Base-by-base conservation (phyloP, 1,284 basidiomycete species). In the Apiotrichum sp. region DNA sequence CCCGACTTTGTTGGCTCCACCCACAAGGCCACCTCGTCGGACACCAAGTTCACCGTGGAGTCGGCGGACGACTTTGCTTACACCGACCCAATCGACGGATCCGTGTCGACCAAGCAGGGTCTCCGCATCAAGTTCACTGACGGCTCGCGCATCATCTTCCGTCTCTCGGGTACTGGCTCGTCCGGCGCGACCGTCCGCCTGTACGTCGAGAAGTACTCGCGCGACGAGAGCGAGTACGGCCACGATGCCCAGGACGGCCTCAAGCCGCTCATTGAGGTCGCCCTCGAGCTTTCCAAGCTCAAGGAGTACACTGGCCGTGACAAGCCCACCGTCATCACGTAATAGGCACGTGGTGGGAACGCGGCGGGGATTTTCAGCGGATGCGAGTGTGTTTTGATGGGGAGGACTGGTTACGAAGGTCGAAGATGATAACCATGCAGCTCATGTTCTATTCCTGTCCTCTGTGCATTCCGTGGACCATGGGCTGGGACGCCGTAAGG, bases 81-180 rank as follows among this genome's bases (percentile, higher is more conserved):
- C 83, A 96, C 86, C 44, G 96, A 98, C 77, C 96, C 95, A 22
- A 97, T 98, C 75, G 96, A 98, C 75, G 81, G 86, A 54, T 91
- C 88, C 52, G 84, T 98, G 61, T 90, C 87, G 65, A 88, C 87
- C 78, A 97, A 98, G 78, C 96, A 98, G 76, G 96, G 96, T 6
- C 86, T 98, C 68, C 89, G 93, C 73, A 84, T 97, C 72, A 84
- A 83, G 60, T 98, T 98, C 77, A 79, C 80, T 38, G 95, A 98
- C 73, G 95, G 93, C 22, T 89, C 86, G 52, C 83, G 95, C 51
- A 88, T 98, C 63, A 91, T 98, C 59, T 98, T 97, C 83, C 84
- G 96, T 56, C 80, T 98, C 53, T 93, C 89, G 62, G 95, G 96
- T 50, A 99, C 96, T 0, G 95, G 95, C 16, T 91, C 87, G 63